Percentiles rank a stretch among this genome's conserved stretches.
Conservation (phyloP, 2,329 filamentous ascomycete genomes). For the Metarhizium brunneum region DNA sequence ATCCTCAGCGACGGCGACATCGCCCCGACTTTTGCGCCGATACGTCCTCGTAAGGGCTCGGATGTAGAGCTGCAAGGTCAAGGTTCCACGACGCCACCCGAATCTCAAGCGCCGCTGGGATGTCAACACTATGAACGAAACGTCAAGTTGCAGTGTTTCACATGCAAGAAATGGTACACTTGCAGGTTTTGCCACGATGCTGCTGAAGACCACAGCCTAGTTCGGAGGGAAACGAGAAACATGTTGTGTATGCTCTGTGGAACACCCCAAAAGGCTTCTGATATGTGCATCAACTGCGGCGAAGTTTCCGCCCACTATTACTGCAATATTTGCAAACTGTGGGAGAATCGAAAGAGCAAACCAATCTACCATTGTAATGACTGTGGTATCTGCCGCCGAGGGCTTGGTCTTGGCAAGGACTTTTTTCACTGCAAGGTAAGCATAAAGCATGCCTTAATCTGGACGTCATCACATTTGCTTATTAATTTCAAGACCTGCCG, state of each 20-base stretch:
- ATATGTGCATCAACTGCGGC: conserved; percentile 69
- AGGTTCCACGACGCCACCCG: conserved; percentile 11
- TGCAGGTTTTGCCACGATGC: conserved; percentile 92
- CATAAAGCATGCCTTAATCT: neutral
- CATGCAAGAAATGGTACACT: conserved; percentile 86
- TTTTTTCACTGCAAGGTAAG: conserved; percentile 95
- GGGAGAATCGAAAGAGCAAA: conserved; percentile 87
- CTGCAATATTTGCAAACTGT: conserved; percentile 89
- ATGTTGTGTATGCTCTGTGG: conserved; percentile 98
- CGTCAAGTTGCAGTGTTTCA: conserved; percentile 88
- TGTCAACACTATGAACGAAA: conserved; percentile 93
- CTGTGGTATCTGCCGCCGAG: conserved; percentile 89
- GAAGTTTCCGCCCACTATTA: conserved; percentile 80
- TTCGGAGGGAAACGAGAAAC: conserved; percentile 76
- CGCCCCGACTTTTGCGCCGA: conserved; percentile 56
- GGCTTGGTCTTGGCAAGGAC: conserved; percentile 86
- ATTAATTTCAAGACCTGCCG: conserved; percentile 59
- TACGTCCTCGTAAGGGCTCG: conserved; percentile 36
- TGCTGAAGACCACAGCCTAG: conserved; percentile 66
- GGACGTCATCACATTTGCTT: neutral
- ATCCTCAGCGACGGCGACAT: conserved; percentile 51
- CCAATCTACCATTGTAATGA: conserved; percentile 94
- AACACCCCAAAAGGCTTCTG: conserved; percentile 71
- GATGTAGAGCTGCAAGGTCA: conserved; percentile 29
- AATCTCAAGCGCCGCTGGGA: conserved; percentile 48